Base-by-base conservation (phyloP, 495 filamentous ascomycete species). In the Bryoglossum gracile region DNA sequence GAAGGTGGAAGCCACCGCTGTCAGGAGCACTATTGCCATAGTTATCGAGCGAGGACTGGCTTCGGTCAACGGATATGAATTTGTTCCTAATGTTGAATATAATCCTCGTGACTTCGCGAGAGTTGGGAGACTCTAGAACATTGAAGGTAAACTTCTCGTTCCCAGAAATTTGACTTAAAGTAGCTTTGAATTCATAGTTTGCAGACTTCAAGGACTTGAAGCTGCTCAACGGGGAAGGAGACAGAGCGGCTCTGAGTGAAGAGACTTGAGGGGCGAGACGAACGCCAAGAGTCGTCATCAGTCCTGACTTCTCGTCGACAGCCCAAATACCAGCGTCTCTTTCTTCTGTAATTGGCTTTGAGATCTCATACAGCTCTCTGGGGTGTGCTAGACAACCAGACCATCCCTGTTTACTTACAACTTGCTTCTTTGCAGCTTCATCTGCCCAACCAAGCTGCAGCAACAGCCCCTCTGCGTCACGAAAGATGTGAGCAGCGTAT, bases 51-150 rank as follows among this genome's bases (percentile, higher is more conserved):
- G 59, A 60, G 3, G 63, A 48, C 11, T 55, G 59, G 18, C 47
- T 55, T 18, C 59, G 53, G 35, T 65, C 59, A 36, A 65, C 40
- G n/a, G 56, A 48, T 23, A 65, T 55, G 3, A 39, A 43, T 8
- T 54, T 46, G 36, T 58, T 42, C 11, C 49, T 39, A 34, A 63
- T 51, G 28, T 65, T 54, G 23, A 63, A 60, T 39, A 62, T 60
- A 40, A 65, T 63, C 17, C 44, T 62, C 16, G 63, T 65, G 19
- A 53, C 51, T 49, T 65, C 63, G 9, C 16, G 4, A 4, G 18
- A 45, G 10, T 34, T 38, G 23, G 54, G 44, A 1, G 37, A 48
- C 34, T 56, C 23, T 8, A 44, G 49, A 21, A 57, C 40, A 17
- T 53, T 53, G 37, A 57, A 53, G 16, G n/a, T 46, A 22, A 57